Evolutionary conservation across 2,329 filamentous ascomycete species (phyloP), one percentile per base, ranked within the genome.

Genomic region (Trichoderma endophyticum): DNA sequence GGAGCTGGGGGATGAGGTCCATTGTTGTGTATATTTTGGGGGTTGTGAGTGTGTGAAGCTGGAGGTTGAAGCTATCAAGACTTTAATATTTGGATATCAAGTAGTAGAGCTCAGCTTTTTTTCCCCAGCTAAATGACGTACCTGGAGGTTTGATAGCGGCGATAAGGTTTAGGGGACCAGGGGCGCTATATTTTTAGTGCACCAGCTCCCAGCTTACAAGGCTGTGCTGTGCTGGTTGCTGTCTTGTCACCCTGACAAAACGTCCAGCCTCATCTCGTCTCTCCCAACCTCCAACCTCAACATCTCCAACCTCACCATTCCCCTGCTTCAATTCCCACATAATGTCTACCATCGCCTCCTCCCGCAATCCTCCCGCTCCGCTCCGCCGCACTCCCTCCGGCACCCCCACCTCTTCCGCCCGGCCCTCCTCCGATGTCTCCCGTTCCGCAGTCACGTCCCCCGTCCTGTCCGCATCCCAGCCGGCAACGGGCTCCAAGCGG

Each of bases 341-440:
- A 11, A 91, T 91, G 89, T 90, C 89, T 9, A 90, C 89, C 56
- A 91, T 91, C 74, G 88, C 89, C 54, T 86, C 87, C 11, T 89
- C 89, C 28, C 87, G 89, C 72, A 89, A 91, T 54, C 83, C 86
- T 56, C 77, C 91, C 83, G 70, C 88, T 82, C 75, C 87, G 82
- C 56, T 90, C 86, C 80, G 88, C 82, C 84, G 90, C 77, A 83
- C 89, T 78, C 79, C 89, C 83, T 86, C 86, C 14, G 80, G 81
- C 72, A 84, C 91, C 4, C 92, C 93, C 1, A 91, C 91, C 7
- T 92, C 91, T 51, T 96, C 94, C 39, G 87, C 88, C 48, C 92
- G 93, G 14, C 91, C 92, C 5, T 95, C 92, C 43, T 85, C 93
- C 80, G 92, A 95, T 76, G 83, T 83, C 71, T 83, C 86, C 18